These are phyloP conservation scores for Serendipita vermifera DNA, from an alignment of 768 basidiomycete species.

Conservation along the genomic window DNA sequence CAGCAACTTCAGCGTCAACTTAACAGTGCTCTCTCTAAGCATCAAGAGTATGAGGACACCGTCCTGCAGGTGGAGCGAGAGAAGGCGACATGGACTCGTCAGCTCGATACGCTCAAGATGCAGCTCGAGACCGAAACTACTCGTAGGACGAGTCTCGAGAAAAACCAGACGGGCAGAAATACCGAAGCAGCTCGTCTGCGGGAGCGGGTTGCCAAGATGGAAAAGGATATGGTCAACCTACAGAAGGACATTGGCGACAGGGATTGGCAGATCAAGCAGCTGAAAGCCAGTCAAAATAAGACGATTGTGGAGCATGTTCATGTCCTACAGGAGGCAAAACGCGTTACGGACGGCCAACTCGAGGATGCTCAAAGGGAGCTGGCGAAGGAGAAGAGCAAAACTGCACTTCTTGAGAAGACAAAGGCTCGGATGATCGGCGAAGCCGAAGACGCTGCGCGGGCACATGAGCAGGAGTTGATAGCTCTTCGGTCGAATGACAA, in stretches of 20 bases:
- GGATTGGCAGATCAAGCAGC: slow-evolving; percentile 76
- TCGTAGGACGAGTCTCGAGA: slow-evolving; percentile 66
- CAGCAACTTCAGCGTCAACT: slow-evolving; percentile 72
- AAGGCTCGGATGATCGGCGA: slow-evolving; percentile 62
- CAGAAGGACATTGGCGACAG: slow-evolving; percentile 66
- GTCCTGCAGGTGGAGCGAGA: slow-evolving; percentile 76
- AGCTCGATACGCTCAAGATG: slow-evolving; percentile 54
- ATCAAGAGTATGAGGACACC: slow-evolving; percentile 78
- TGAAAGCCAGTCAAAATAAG: slow-evolving; percentile 83
- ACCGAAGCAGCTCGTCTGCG: slow-evolving; percentile 55
- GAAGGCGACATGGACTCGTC: slow-evolving; percentile 55
- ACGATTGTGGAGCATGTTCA: slow-evolving; percentile 98
- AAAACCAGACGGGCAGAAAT: slow-evolving; percentile 46
- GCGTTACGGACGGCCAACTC: slow-evolving; percentile 83
- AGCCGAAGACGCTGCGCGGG: slow-evolving; percentile 66
- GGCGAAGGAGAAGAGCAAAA: slow-evolving; percentile 56
- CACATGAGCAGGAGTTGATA: slow-evolving; percentile 55
- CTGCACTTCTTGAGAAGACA: slow-evolving; percentile 77
- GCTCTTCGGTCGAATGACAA: slow-evolving; percentile 60
- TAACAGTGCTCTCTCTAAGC: slow-evolving; percentile 54
- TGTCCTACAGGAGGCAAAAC: slow-evolving; percentile 90
- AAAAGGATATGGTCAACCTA: slow-evolving; percentile 69
- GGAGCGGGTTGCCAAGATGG: slow-evolving; percentile 56
- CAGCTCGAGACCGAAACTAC: slow-evolving; percentile 62
- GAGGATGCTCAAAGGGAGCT: slow-evolving; percentile 68